Evolutionary conservation across 805 yeast genomes (phyloP).

Genomic region (Candida tallmaniae): DNA sequence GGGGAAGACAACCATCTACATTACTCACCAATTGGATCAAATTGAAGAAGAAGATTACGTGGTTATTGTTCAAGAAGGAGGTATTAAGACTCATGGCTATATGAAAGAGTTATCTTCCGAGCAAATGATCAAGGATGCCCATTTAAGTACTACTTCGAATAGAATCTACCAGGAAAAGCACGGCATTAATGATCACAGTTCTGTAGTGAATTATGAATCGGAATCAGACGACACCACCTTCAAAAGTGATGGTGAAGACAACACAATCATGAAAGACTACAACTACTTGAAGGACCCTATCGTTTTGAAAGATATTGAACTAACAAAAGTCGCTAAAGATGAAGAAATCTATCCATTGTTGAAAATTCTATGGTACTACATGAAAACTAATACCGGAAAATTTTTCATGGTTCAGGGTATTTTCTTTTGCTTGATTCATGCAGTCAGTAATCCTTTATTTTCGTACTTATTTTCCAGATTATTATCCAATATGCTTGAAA

Average conservation of each 20-base stretch:
- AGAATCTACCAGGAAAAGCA: slow-evolving; percentile 1
- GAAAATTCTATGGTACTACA: slow-evolving; percentile 22
- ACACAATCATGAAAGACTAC: slow-evolving; percentile 4
- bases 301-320: slow-evolving; percentile 20
- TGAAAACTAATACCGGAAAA: slow-evolving; percentile 12
- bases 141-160: background rate
- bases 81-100: slow-evolving; percentile 24
- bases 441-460: slow-evolving; percentile 69
- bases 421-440: slow-evolving; percentile 48
- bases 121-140: slow-evolving; percentile 6
- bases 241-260: slow-evolving; percentile 1
- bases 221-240: slow-evolving; percentile 1
- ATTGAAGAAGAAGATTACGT: slow-evolving; percentile 57
- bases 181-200: slow-evolving; percentile 10
- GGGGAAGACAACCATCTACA: slow-evolving; percentile 69
- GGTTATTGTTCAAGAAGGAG: slow-evolving; percentile 56
- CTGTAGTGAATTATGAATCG: background rate
- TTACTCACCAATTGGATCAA: slow-evolving; percentile 72
- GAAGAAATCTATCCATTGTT: slow-evolving; percentile 18
- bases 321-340: slow-evolving; percentile 2
- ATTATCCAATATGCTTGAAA: slow-evolving; percentile 57
- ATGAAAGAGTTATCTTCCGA: slow-evolving; percentile 8
- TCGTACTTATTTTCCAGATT: slow-evolving; percentile 73
- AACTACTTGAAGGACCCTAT: slow-evolving; percentile 20
- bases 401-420: slow-evolving; percentile 46